phyloP scores from a whole-genome alignment of 352 stramenopile species.

The Thalassiosira mediterranea region DNA sequence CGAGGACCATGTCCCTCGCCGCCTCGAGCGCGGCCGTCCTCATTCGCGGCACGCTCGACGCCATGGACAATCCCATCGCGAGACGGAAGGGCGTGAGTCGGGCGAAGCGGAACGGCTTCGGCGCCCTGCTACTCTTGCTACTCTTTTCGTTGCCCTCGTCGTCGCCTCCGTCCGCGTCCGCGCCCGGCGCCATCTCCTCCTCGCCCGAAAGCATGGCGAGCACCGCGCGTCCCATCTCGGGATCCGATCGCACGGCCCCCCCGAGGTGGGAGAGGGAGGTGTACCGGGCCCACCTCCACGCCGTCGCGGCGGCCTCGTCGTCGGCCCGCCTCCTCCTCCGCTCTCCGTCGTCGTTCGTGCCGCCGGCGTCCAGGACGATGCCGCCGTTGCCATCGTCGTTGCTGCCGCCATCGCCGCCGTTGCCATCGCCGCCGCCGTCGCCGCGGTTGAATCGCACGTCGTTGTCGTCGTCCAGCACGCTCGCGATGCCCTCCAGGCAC shows the following conservation, averaged over 20 bases:
- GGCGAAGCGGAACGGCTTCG: conserved; percentile 49
- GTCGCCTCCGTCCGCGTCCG: background rate
- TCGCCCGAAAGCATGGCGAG: conserved; percentile 40
- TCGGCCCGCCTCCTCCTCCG: background rate
- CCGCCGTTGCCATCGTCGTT: background rate
- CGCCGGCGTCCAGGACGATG: background rate
- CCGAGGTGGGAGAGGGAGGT: conserved; percentile 45
- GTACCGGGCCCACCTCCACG: conserved; percentile 41
- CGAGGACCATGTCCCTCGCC: conserved; percentile 60
- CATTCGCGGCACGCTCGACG: conserved; percentile 69
- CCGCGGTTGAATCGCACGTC: background rate
- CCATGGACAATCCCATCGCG: conserved; percentile 50
- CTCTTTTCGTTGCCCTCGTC: background rate
- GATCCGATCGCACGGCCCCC: conserved; percentile 36
- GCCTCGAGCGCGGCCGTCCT: conserved; percentile 62
- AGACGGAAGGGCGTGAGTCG: conserved; percentile 52
- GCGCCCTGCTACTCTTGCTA: too few relatives aligned
- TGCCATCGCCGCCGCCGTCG: background rate
- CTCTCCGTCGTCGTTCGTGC: background rate
- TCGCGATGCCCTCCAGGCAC: conserved; percentile 47
- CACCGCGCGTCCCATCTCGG: conserved; percentile 45
- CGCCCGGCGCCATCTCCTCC: background rate
- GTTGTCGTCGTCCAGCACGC: conserved; percentile 36
- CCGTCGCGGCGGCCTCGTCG: conserved; percentile 10
- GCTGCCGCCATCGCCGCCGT: background rate